These are phyloP conservation scores for Fraxinus anomala DNA, from an alignment of 257 asterid species.

Conservation along the genomic window DNA sequence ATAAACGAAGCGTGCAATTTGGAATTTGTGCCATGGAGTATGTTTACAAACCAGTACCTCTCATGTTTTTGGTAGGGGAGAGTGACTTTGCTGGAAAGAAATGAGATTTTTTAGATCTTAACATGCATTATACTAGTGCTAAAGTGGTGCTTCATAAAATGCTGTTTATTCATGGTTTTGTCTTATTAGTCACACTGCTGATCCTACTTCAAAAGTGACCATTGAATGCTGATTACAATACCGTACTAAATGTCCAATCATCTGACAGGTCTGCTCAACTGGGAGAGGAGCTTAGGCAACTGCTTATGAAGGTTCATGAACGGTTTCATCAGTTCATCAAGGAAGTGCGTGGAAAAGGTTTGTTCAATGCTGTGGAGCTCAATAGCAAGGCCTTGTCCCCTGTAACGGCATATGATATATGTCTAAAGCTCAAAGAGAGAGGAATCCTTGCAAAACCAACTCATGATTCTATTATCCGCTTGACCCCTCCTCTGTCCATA, in stretches of 20 bases:
- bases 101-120: not conserved
- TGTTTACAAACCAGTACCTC: not conserved
- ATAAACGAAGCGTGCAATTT: not conserved
- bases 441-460: conserved; percentile 95
- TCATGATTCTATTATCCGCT: conserved; percentile 75
- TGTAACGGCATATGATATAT: conserved; percentile 77
- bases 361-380: conserved; percentile 92
- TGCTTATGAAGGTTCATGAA: conserved; percentile 59
- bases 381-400: conserved; percentile 68
- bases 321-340: conserved; percentile 66
- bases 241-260: not conserved
- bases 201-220: not conserved
- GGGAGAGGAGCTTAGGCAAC: conserved; percentile 74
- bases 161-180: conserved; percentile 3
- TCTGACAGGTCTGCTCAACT: conserved; percentile 61
- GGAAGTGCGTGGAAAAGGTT: conserved; percentile 88
- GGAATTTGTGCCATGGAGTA: not conserved
- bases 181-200: not conserved
- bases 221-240: not conserved
- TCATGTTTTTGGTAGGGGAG: not conserved
- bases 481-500: conserved; percentile 88
- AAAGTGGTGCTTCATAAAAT: not conserved
- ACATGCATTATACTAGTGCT: not conserved
- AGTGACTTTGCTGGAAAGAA: not conserved
- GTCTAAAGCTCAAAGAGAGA: conserved; percentile 81